Evolutionary conservation across 352 stramenopile genomes (phyloP).

Genomic region (Phytophthora sp.): DNA sequence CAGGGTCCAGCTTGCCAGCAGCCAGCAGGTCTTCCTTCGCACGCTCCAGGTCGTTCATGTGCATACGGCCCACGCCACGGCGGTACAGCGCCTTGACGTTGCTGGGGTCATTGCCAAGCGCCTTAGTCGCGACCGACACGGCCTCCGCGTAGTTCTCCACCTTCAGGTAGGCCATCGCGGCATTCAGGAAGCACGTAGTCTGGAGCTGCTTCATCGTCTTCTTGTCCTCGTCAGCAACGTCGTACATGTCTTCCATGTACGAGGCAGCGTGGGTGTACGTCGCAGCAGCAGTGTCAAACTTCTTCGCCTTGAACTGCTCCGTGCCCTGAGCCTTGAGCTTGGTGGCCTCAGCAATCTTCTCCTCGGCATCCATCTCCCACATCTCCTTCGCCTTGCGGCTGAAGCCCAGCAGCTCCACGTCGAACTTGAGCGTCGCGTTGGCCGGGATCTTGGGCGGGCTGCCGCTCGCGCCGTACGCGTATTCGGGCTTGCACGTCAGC

Average conservation of each 20-base stretch:
- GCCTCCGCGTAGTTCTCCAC: conserved; percentile 89
- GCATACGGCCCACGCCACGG: conserved; percentile 81
- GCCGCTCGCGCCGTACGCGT: conserved; percentile 92
- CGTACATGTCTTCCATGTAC: conserved; percentile 90
- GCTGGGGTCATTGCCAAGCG: conserved; percentile 79
- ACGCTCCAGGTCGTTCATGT: conserved; percentile 86
- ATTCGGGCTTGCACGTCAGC: conserved; percentile 92
- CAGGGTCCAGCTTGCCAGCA: conserved; percentile 80
- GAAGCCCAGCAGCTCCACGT: conserved; percentile 96
- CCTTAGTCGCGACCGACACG: conserved; percentile 79
- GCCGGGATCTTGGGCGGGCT: conserved; percentile 94
- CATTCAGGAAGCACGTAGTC: conserved; percentile 93
- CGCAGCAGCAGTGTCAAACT: conserved; percentile 87
- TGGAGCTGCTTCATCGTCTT: conserved; percentile 86
- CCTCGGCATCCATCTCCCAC: conserved; percentile 90
- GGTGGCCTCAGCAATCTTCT: conserved; percentile 87
- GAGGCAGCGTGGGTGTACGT: conserved; percentile 82
- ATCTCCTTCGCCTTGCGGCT: conserved; percentile 95
- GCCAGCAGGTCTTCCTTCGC: conserved; percentile 88
- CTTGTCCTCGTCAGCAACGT: conserved; percentile 87
- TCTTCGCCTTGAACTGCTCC: conserved; percentile 91
- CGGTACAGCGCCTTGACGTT: conserved; percentile 90
- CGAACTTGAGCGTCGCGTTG: conserved; percentile 95
- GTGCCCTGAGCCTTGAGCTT: conserved; percentile 93
- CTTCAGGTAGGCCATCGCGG: conserved; percentile 96